These are phyloP conservation scores for Phellopilus nigrolimitatus DNA, from an alignment of 1,284 basidiomycete genomes.

Conservation along the genomic window DNA sequence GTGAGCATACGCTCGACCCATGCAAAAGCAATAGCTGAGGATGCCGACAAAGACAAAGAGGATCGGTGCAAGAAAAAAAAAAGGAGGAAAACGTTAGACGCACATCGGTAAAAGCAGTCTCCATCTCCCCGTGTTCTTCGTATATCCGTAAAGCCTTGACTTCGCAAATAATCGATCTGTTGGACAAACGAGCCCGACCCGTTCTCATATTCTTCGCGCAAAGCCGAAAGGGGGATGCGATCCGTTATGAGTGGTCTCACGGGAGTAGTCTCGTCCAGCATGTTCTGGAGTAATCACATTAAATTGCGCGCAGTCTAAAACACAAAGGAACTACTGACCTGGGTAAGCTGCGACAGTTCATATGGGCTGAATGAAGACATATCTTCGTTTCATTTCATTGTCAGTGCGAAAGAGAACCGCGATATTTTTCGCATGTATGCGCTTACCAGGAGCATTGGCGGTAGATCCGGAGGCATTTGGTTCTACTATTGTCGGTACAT, in stretches of 20 bases:
- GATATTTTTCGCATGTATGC: not conserved
- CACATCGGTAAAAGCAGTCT: constrained; percentile 52
- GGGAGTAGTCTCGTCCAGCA: constrained; percentile 46
- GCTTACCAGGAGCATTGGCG: not conserved
- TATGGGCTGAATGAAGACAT: constrained; percentile 30
- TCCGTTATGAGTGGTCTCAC: constrained; percentile 48
- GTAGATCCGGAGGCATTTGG: not conserved
- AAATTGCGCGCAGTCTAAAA: not conserved
- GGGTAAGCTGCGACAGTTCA: constrained; percentile 47
- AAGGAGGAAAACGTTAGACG: constrained; percentile 22
- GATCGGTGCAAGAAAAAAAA: not conserved
- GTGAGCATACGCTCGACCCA: constrained; percentile 49
- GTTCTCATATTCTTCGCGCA: constrained; percentile 63
- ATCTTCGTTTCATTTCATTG: constrained; percentile 24
- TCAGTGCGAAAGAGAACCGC: too few species aligned
- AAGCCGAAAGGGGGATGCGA: constrained; percentile 41
- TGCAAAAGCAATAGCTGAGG: constrained; percentile 49
- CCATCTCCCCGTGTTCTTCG: constrained; percentile 63
- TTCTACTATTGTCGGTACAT: not conserved
- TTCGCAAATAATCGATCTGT: constrained; percentile 60
- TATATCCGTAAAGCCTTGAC: constrained; percentile 55
- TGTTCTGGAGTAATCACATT: constrained; percentile 30
- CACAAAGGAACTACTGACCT: constrained; percentile 29
- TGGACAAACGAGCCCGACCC: constrained; percentile 53
- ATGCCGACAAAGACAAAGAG: constrained; percentile 23